Evolutionary conservation across 148 eudicot species (phyloP).

Genomic region (Chenopodium berlandieri): DNA sequence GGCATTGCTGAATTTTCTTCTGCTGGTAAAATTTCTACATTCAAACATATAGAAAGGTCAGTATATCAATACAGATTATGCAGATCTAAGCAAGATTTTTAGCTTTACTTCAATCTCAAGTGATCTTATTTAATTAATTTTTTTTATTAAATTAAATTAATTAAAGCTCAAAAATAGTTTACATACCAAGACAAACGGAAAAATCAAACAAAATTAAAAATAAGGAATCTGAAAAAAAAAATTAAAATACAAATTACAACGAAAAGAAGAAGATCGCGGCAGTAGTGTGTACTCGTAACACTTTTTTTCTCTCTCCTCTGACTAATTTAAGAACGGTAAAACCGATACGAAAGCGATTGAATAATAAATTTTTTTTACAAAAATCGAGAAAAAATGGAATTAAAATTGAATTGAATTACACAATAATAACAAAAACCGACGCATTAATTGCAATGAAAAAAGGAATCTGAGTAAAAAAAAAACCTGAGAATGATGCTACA

Average conservation of each 20-base stretch:
- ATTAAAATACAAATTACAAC: background rate
- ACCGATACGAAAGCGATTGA: background rate
- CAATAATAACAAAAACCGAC: background rate
- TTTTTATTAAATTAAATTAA: background rate
- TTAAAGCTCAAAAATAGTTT: constrained; percentile 5
- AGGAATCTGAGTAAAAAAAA: background rate
- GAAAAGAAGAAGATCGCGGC: background rate
- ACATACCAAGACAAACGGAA: background rate
- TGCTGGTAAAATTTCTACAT: constrained; percentile 22
- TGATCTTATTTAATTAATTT: constrained; percentile 8
- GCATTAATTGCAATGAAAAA: background rate
- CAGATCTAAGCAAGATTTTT: constrained; percentile 22
- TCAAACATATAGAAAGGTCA: background rate
- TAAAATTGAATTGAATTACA: background rate
- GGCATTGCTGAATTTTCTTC: constrained; percentile 27
- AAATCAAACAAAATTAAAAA: background rate
- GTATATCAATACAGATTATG: background rate
- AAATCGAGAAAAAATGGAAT: background rate
- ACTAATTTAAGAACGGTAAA: background rate
- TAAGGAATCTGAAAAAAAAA: background rate
- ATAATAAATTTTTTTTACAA: too few relatives aligned
- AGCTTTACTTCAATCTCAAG: constrained; percentile 34
- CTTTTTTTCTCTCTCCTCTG: constrained; percentile 12
- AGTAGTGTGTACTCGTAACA: background rate
- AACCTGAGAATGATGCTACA: constrained; percentile 12